These are phyloP conservation scores for Dalbergia oliveri DNA, from an alignment of 306 rosid species.

Conservation along the genomic window DNA sequence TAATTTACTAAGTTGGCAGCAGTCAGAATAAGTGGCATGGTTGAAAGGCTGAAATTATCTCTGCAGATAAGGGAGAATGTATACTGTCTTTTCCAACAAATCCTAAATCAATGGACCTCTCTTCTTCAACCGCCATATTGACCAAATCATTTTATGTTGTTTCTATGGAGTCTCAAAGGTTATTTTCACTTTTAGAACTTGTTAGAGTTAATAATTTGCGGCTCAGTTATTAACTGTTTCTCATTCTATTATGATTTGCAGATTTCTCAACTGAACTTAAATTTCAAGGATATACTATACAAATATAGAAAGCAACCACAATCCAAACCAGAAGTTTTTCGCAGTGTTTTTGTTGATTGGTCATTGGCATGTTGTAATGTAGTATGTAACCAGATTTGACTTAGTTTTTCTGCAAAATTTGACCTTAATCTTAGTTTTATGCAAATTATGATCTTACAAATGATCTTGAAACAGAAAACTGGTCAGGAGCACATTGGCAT, in stretches of 20 bases:
- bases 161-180: constrained; percentile 97
- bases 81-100: constrained; percentile 90
- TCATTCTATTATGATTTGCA: constrained; percentile 60
- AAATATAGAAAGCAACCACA: constrained; percentile 98
- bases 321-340: constrained; percentile 87
- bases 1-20: constrained; percentile 94
- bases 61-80: constrained; percentile 92
- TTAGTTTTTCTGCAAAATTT: background rate
- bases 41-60: constrained; percentile 91
- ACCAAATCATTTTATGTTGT: constrained; percentile 94
- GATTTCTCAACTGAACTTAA: constrained; percentile 90
- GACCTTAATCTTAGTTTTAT: constrained; percentile 7
- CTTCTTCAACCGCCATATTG: constrained; percentile 93
- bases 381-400: constrained; percentile 47
- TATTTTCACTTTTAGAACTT: constrained; percentile 16
- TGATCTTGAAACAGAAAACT: constrained; percentile 66
- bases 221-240: constrained; percentile 25
- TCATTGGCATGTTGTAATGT: constrained; percentile 77
- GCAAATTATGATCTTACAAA: constrained; percentile 33
- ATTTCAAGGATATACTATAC: constrained; percentile 86
- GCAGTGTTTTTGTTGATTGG: constrained; percentile 90
- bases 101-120: constrained; percentile 80
- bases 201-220: constrained; percentile 34
- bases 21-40: constrained; percentile 96
- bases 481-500: constrained; percentile 91